Evolutionary conservation across 805 yeast genomes (phyloP), one percentile per base, ranked within the genome.

Genomic region (Kodamaea sagamina): DNA sequence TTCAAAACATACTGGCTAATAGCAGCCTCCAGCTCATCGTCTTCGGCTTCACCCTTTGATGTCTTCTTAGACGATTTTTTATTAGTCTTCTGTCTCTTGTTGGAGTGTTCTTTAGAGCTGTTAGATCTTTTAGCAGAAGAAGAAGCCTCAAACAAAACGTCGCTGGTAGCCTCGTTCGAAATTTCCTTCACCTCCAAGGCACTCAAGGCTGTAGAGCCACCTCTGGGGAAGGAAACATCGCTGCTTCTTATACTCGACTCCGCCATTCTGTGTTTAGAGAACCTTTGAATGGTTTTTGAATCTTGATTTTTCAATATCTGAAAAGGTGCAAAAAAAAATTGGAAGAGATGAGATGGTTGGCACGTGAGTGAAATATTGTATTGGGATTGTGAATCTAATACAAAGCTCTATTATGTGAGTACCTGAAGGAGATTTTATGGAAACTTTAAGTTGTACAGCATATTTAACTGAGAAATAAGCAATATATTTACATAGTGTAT

Each of bases 121-220:
- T 46, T 50, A n/a, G 60, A 39, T 46, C 72, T 58, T 40, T 65
- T 63, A 19, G 55, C 43, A 15, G 34, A 5, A n/a, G 59, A 46
- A 26, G 51, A 45, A 18, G 77, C 67, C 68, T 80, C 92, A 49
- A 87, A 86, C 39, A 90, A 69, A 31, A 87, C 93, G 67, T 93
- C 99, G 49, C 78, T 79, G 16, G 90, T 82, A 38, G 92, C 99
- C 64, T 92, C 95, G 60, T 89, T 89, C 31, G 96, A 84, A 40
- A 92, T 92, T 59, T 89, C 93, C 62, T 89, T 89, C 52, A 89
- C 81, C 66, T 93, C 99, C 51, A 93, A 69, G 5, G 98, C 89
- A 3, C 96, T 79, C 57, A 93, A 75, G 18, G 81, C 87, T 19
- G 92, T 78, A 9, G 84, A 81, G 39, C 99, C 99, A 54, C 99